These are phyloP conservation scores for Hansenula anomala DNA, from an alignment of 1,139 yeast species.

Conservation along the genomic window DNA sequence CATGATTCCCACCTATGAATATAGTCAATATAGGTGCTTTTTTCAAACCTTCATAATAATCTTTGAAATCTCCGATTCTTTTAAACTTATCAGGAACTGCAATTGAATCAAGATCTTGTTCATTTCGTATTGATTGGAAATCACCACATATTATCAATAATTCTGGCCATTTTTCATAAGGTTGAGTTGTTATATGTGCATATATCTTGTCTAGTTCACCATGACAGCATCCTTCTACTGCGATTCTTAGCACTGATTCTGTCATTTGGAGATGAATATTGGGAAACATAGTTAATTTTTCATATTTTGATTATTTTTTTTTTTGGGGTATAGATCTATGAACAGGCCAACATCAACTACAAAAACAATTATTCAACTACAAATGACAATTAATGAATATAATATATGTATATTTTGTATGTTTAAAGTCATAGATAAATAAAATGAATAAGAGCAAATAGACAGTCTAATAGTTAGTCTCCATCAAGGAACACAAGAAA, in stretches of 20 bases:
- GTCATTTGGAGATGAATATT: no score
- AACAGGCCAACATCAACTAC: no score
- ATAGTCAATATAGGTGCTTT: constrained; percentile 74
- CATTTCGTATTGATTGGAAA: constrained; percentile 56
- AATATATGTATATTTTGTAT: no score
- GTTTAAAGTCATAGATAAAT: no score
- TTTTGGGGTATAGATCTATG: no score
- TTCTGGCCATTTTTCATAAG: constrained; percentile 37
- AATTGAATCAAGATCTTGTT: constrained; percentile 60
- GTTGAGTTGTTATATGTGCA: constrained; percentile 23
- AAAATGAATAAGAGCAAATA: no score
- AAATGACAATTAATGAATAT: no score
- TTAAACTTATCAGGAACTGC: constrained; percentile 48
- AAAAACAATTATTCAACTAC: no score
- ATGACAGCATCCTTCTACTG: constrained; percentile 93
- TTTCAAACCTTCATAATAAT: constrained; percentile 58
- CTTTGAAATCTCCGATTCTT: constrained; percentile 70
- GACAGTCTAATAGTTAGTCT: no score
- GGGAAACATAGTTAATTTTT: no score
- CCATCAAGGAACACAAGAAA: no score
- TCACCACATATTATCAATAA: constrained; percentile 86
- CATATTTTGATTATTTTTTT: no score
- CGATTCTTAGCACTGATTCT: constrained; percentile 33
- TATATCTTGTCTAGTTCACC: constrained; percentile 72
- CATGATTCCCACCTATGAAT: constrained; percentile 95